Evolutionary conservation across 2,329 filamentous ascomycete species (phyloP).

Genomic region (Aspergillus bombycis): DNA sequence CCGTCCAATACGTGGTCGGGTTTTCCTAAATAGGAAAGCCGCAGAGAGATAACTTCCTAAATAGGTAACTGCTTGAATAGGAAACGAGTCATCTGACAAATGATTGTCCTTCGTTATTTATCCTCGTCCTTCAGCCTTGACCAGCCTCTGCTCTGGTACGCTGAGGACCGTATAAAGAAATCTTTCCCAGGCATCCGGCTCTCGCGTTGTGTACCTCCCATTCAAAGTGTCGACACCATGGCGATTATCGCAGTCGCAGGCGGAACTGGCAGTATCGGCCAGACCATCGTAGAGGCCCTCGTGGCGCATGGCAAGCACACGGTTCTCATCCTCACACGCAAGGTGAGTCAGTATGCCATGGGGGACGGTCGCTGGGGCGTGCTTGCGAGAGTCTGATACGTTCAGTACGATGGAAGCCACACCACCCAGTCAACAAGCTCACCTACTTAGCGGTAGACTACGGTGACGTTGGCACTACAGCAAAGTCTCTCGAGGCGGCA

Average conservation of each 20-base stretch:
- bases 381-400: not conserved
- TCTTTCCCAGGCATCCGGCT: not conserved
- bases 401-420: not conserved
- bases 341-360: not conserved
- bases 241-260: slow-evolving; percentile 8
- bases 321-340: slow-evolving; percentile 4
- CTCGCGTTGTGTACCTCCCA: not conserved
- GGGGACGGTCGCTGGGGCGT: not conserved
- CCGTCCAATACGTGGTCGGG: no score
- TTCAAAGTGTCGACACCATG: not conserved
- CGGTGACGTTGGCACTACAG: not conserved
- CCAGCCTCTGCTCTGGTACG: not conserved
- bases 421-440: not conserved
- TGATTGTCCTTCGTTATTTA: no score
- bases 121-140: no score
- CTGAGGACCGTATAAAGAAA: not conserved
- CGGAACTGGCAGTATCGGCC: slow-evolving; percentile 6
- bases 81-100: no score
- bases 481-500: not conserved
- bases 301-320: not conserved
- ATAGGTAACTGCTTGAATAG: no score
- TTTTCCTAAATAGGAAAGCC: no score
- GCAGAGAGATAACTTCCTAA: no score
- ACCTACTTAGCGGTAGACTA: slow-evolving; percentile 1
- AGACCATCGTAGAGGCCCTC: slow-evolving; percentile 6